Evolutionary conservation across 140 eudicot species (phyloP).

Genomic region (Senecio squalidus): DNA sequence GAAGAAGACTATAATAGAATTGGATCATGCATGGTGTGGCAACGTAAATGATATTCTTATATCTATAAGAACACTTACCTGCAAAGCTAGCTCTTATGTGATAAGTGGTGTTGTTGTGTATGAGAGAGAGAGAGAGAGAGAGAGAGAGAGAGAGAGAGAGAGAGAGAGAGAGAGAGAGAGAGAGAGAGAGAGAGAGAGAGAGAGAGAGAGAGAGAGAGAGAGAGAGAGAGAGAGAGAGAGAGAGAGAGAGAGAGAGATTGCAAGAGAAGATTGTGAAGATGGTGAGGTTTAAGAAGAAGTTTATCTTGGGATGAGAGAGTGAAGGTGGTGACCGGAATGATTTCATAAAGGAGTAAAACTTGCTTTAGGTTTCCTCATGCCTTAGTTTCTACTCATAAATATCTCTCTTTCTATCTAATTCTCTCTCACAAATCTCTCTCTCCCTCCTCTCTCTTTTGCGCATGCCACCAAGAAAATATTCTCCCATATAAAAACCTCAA

Average conservation of each 20-base stretch:
- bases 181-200: too few relatives aligned
- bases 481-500: neutral
- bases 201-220: too few relatives aligned
- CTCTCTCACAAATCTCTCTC: too few relatives aligned
- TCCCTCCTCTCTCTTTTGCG: constrained; percentile 25
- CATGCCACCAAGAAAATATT: constrained; percentile 25
- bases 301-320: constrained; percentile 48
- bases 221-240: constrained; percentile 21
- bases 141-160: neutral
- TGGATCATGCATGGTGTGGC: neutral
- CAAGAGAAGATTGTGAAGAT: constrained; percentile 27
- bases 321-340: constrained; percentile 58
- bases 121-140: neutral
- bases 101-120: neutral
- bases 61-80: neutral
- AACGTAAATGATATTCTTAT: neutral
- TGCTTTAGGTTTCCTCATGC: constrained; percentile 72
- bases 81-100: neutral
- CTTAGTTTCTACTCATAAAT: constrained; percentile 59
- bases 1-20: neutral
- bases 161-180: neutral
- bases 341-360: constrained; percentile 53
- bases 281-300: constrained; percentile 38
- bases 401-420: too few relatives aligned
- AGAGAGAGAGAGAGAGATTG: constrained; percentile 4